phyloP scores from a whole-genome alignment of 805 yeast species.

The Schwanniomyces vanrijiae region DNA sequence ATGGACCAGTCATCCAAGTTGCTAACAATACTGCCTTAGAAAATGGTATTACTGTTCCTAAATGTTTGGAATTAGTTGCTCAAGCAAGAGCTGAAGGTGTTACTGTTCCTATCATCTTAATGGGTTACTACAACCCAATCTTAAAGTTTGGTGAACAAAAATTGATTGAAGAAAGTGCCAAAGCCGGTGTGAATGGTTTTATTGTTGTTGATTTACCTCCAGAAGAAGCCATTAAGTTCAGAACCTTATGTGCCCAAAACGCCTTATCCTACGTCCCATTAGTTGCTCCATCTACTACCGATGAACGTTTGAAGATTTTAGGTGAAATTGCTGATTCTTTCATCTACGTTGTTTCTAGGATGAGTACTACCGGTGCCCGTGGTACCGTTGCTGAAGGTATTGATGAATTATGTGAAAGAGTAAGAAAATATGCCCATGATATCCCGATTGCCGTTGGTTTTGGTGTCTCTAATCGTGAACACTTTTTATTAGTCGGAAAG shows the following conservation, averaged over 20 bases:
- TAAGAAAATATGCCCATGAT: constrained; percentile 69
- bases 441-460: constrained; percentile 88
- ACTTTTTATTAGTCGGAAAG: constrained; percentile 74
- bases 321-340: constrained; percentile 91
- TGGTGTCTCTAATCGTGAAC: constrained; percentile 94
- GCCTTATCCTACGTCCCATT: constrained; percentile 88
- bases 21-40: constrained; percentile 81
- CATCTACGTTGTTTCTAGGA: constrained; percentile 92
- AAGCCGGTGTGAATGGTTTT: constrained; percentile 93
- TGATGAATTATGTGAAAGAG: constrained; percentile 67
- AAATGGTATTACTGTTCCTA: constrained; percentile 74
- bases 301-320: constrained; percentile 76
- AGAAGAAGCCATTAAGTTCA: constrained; percentile 89
- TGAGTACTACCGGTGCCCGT: constrained; percentile 96
- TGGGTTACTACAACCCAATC: constrained; percentile 98
- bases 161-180: constrained; percentile 73
- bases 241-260: constrained; percentile 63
- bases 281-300: constrained; percentile 96
- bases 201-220: constrained; percentile 96
- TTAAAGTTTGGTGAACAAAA: constrained; percentile 84
- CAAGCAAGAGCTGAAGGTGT: constrained; percentile 83
- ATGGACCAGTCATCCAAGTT: constrained; percentile 94
- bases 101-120: constrained; percentile 81
- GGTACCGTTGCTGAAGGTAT: constrained; percentile 63
- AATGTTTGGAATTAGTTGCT: constrained; percentile 68